A percentile compares a stretch with the other conserved stretches of the same genome.
phyloP scores from a whole-genome alignment of 768 basidiomycete species.

The Podaxis sp. region DNA sequence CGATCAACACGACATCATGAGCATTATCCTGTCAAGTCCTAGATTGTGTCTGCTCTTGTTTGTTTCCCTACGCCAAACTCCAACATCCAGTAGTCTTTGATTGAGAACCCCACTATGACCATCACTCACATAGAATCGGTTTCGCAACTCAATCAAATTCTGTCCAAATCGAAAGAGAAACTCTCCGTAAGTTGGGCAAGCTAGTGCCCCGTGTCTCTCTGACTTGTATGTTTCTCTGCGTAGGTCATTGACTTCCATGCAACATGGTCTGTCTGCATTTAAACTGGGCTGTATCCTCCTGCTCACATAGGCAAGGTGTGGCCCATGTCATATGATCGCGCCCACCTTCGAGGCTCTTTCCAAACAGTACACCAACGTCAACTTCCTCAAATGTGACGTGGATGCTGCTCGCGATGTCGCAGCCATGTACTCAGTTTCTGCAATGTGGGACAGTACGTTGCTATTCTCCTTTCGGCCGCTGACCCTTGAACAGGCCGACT shows the following conservation, averaged over 20 bases:
- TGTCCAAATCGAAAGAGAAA: conserved; percentile 58
- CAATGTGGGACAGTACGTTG: conserved; percentile 50
- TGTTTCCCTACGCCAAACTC: not conserved
- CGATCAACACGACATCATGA: not conserved
- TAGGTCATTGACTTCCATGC: conserved; percentile 89
- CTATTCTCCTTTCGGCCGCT: not conserved
- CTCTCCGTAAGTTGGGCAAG: conserved; percentile 43
- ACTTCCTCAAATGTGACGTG: conserved; percentile 83
- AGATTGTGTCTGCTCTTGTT: not conserved
- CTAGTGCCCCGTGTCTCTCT: not conserved
- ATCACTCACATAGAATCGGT: conserved; percentile 60
- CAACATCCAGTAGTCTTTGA: not conserved
- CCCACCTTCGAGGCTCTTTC: conserved; percentile 69
- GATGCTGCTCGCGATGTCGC: conserved; percentile 71
- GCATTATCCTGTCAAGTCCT: too few species aligned
- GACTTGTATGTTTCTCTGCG: not conserved
- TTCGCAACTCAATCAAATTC: conserved; percentile 56
- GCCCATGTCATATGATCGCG: conserved; percentile 81
- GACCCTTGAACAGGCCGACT: conserved; percentile 59
- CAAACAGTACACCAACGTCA: conserved; percentile 62
- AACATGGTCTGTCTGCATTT: conserved; percentile 51
- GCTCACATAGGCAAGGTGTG: conserved; percentile 56
- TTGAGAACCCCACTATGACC: conserved; percentile 19
- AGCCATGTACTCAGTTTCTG: conserved; percentile 52
- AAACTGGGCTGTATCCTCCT: not conserved